Evolutionary conservation across 495 filamentous ascomycete species (phyloP), one percentile per base, ranked within the genome.

Genomic region (Talaromyces proteolyticus): DNA sequence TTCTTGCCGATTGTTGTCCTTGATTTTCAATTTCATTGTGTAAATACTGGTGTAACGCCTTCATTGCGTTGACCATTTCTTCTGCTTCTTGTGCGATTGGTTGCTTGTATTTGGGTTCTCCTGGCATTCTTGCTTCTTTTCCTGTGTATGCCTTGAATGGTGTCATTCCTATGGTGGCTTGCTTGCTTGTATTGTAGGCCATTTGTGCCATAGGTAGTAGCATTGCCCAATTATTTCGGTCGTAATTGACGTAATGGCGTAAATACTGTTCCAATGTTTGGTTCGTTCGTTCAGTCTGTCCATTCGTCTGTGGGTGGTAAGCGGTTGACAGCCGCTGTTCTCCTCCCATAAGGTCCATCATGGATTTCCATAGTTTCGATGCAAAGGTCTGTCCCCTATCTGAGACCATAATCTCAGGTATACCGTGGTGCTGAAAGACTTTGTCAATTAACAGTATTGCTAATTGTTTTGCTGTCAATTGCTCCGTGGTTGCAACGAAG

Each of bases 401-500:
- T 11, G 44, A 53, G 20, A 49, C 5, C 4, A 53, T 53, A 23
- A 26, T 23, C 29, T 53, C 14, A 40, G 42, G 25, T 36, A 49
- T n/a, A 19, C 34, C 24, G 6, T 47, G 23, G 6, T 47, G 12
- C 23, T 22, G 4, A 24, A 53, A 22, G 6, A 53, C 22, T 22
- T 49, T 14, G 41, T 26, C 10, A 10, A 42, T 14, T 22, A 49
- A 53, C 6, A 36, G 23, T 20, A 29, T 26, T 4, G 25, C 4
- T 3, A 52, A 14, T 34, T 52, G 10, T 34, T 47, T 24, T 12
- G 42, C 20, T 29, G 18, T 48, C 7, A 25, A 22, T 25, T 23
- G 19, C 38, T 52, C 37, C 3, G 12, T 29, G 22, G 26, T 47
- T 29, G 38, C 3, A 7, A 52, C 47, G 14, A 49, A 38, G 2